Evolutionary conservation across 305 asterid genomes (phyloP).

Genomic region (Rubia peregrina): DNA sequence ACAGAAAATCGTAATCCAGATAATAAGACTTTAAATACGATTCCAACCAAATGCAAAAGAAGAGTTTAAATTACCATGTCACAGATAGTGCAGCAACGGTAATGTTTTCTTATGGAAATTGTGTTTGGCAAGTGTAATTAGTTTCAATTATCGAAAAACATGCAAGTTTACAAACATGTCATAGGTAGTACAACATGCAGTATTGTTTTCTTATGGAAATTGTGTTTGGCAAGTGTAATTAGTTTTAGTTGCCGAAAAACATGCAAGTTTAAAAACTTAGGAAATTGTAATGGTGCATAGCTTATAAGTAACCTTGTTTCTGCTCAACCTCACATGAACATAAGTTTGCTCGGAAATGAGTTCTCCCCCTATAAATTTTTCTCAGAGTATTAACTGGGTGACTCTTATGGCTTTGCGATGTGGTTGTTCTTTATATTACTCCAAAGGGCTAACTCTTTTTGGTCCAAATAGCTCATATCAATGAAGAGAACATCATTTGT

Average conservation of each 20-base stretch:
- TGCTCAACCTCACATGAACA: background rate
- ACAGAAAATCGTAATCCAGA: background rate
- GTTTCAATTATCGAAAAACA: too few relatives aligned
- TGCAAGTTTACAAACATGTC: background rate
- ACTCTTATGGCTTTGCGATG: conserved; percentile 3
- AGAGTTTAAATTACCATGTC: background rate
- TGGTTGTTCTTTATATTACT: background rate
- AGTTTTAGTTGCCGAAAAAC: background rate
- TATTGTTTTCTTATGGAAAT: background rate
- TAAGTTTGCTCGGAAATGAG: background rate
- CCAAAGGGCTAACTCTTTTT: conserved; percentile 5
- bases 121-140: too few relatives aligned
- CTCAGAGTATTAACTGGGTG: background rate
- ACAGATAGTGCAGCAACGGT: too few relatives aligned
- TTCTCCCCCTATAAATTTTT: background rate
- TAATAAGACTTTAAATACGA: background rate
- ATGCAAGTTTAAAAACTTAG: background rate
- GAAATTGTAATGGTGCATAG: background rate
- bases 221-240: background rate
- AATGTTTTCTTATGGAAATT: too few relatives aligned
- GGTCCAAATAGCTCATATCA: background rate
- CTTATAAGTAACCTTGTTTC: conserved; percentile 6
- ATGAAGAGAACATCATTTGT: background rate
- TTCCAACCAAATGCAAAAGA: background rate
- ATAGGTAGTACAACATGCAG: background rate